These are phyloP conservation scores for Platismatia glauca DNA, from an alignment of 495 filamentous ascomycete species.

Conservation along the genomic window DNA sequence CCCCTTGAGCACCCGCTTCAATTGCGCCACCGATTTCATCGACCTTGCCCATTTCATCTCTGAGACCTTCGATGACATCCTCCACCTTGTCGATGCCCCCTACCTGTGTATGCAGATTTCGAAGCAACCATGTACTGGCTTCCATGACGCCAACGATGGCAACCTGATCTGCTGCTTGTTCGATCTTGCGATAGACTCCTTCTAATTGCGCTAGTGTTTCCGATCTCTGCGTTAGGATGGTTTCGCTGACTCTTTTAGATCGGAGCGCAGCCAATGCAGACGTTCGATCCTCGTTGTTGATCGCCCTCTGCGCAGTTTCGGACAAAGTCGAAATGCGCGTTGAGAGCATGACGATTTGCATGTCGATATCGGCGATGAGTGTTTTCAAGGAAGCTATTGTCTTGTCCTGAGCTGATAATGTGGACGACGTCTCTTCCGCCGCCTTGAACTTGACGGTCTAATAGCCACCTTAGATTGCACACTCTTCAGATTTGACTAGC, in stretches of 20 bases:
- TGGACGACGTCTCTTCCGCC: slow-evolving; percentile 32
- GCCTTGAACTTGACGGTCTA: slow-evolving; percentile 66
- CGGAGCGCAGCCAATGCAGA: slow-evolving; percentile 69
- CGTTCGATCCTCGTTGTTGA: slow-evolving; percentile 59
- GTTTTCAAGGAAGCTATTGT: slow-evolving; percentile 71
- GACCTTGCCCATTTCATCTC: slow-evolving; percentile 70
- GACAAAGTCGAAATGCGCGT: slow-evolving; percentile 42
- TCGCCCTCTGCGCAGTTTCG: slow-evolving; percentile 53
- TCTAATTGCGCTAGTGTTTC: slow-evolving; percentile 73
- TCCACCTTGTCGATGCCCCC: slow-evolving; percentile 73
- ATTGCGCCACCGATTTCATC: slow-evolving; percentile 76
- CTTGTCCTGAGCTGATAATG: slow-evolving; percentile 64
- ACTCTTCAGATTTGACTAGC: slow-evolving; percentile 19
- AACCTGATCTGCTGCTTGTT: slow-evolving; percentile 76
- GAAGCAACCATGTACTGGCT: slow-evolving; percentile 59
- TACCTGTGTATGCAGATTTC: slow-evolving; percentile 61
- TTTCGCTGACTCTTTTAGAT: slow-evolving; percentile 71
- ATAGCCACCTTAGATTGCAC: slow-evolving; percentile 9
- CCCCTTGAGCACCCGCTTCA: slow-evolving; percentile 45
- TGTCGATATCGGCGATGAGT: slow-evolving; percentile 51
- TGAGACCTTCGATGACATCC: slow-evolving; percentile 59
- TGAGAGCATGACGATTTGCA: slow-evolving; percentile 55
- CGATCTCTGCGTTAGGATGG: slow-evolving; percentile 56
- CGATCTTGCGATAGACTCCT: slow-evolving; percentile 67
- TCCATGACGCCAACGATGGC: slow-evolving; percentile 75